Evolutionary conservation across 345 rosid species (phyloP).

Genomic region (Viola odorata): DNA sequence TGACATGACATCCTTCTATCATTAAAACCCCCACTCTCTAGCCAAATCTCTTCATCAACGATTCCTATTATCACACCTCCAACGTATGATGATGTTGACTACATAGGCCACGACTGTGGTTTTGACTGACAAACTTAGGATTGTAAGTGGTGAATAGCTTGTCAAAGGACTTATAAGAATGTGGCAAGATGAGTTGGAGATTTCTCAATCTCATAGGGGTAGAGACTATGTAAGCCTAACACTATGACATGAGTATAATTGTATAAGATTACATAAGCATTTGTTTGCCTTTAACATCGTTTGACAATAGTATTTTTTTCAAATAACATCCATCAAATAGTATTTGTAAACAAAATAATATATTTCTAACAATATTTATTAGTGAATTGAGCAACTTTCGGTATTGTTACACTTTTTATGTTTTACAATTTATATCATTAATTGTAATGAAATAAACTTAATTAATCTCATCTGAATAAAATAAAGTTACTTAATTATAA

Average conservation of each 20-base stretch:
- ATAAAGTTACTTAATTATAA: too few relatives aligned
- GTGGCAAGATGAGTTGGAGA: conserved; percentile 37
- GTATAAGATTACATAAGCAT: conserved; percentile 32
- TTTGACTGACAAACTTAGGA: conserved; percentile 35
- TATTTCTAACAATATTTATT: too few relatives aligned
- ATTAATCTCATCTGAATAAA: too few relatives aligned
- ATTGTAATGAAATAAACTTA: too few relatives aligned
- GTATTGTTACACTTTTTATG: too few relatives aligned
- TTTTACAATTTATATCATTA: too few relatives aligned
- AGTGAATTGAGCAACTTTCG: too few relatives aligned
- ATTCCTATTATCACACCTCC: conserved; percentile 17
- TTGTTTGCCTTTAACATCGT: conserved; percentile 4
- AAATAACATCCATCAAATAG: too few relatives aligned
- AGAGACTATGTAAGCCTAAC: conserved; percentile 40
- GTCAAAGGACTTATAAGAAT: conserved; percentile 28
- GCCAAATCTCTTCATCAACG: conserved; percentile 19
- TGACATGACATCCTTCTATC: conserved; percentile 14
- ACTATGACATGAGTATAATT: conserved; percentile 42
- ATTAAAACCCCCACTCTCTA: conserved; percentile 14
- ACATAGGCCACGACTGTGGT: background rate
- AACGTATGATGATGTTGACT: conserved; percentile 7
- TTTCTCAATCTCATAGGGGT: conserved; percentile 29
- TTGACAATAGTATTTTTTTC: too few relatives aligned
- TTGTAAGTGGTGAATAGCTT: conserved; percentile 34
- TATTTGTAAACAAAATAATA: too few relatives aligned